Evolutionary conservation across 345 rosid species (phyloP), one percentile per base, ranked within the genome.

Genomic region (Boechera retrofracta): DNA sequence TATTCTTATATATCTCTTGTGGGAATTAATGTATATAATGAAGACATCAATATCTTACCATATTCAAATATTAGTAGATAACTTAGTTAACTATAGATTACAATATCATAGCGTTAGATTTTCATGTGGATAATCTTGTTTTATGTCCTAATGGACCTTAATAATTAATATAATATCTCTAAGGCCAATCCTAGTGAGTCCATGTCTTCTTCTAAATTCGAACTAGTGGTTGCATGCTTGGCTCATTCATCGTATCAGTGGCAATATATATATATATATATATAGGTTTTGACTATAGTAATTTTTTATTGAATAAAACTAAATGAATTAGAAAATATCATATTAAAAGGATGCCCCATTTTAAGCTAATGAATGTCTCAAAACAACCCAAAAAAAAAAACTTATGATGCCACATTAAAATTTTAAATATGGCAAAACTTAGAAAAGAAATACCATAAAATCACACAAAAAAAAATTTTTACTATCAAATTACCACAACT

Each of bases 121-220:
- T 54, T 64, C 44, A 65, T 64, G 59, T 57, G 38, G 77, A 78
- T 78, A 78, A 71, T 65, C 48, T 72, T 65, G 48, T 78, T 78
- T 71, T 29, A 59, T 58, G 38, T 24, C 54, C 48, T 32, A 78
- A 65, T 65, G 35, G 54, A 65, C 56, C 63, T 57, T 65, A 28
- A 6, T 7, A 49, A n/a, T n/a, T 51, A 7, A 55, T 55, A 63
- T 56, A 64, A 71, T 51, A 64, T 65, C 39, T 72, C 26, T 45
- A 71, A 49, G 72, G 60, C 73, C 63, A 71, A 64, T 38, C 55
- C 9, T 36, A 48, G 57, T 10, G 35, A 71, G 72, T 71, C 72
- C 64, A 71, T 64, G 64, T 7, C 52, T 77, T 77, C 45, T 71
- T 55, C 67, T 63, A 64, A 36, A 41, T 64, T 57, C 0, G 65